phyloP scores from a whole-genome alignment of 2,329 filamentous ascomycete species.

The Arthrobotrys pseudoclavata region DNA sequence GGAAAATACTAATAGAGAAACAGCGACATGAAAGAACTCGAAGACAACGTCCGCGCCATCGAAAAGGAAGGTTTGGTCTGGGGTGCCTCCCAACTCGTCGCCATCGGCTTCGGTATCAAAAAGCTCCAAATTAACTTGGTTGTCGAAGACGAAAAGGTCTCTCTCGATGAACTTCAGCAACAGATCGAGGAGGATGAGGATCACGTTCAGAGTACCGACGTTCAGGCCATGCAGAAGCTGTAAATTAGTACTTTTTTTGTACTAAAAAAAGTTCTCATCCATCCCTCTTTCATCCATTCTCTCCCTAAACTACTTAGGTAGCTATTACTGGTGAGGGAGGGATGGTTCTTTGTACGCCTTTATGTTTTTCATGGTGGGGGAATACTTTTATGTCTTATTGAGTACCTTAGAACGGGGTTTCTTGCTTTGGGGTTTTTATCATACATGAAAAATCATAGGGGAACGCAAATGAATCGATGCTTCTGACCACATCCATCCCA shows the following conservation, averaged over 20 bases:
- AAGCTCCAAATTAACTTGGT: conserved; percentile 99
- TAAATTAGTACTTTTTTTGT: conserved; percentile 69
- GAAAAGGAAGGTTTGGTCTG: conserved; percentile 95
- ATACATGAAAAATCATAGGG: conserved; percentile 23
- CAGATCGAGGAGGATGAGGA: conserved; percentile 90
- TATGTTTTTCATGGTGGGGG: conserved; percentile 9
- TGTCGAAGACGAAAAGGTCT: conserved; percentile 96
- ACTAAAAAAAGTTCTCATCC: conserved; percentile 12
- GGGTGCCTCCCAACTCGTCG: conserved; percentile 89
- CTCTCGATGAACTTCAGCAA: conserved; percentile 86
- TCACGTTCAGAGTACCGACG: conserved; percentile 94
- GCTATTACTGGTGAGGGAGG: neutral
- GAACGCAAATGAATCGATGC: conserved; percentile 2
- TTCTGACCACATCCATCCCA: neutral
- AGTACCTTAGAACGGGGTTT: conserved; percentile 9
- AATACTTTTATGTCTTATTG: conserved; percentile 18
- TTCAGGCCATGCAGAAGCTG: conserved; percentile 88
- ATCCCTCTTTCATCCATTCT: neutral
- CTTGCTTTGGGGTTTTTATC: conserved; percentile 17
- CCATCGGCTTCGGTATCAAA: conserved; percentile 95
- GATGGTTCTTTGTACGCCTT: neutral
- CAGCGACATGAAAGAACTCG: conserved; percentile 88
- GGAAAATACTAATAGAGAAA: conserved; percentile 68
- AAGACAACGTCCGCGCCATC: conserved; percentile 83
- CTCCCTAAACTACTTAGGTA: too few species aligned